Evolutionary conservation across 371 early-diverging fungal genomes (phyloP).

Genomic region (Mucor sp.): DNA sequence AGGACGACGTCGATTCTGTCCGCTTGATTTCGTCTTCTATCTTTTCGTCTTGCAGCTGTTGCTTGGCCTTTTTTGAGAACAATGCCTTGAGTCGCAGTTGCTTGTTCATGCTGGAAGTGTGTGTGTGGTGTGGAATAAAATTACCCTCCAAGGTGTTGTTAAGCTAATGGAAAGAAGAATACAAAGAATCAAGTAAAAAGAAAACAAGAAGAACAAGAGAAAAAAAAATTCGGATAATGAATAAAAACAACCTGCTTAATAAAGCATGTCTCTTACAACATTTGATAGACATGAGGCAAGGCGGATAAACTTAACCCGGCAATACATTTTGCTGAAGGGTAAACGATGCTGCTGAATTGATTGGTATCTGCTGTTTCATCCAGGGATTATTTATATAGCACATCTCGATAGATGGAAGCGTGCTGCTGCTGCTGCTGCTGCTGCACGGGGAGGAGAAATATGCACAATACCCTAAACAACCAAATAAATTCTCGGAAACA

Average conservation of each 20-base stretch:
- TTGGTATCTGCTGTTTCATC: background rate
- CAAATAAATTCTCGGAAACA: background rate
- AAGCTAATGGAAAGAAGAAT: background rate
- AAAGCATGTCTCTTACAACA: too few species aligned
- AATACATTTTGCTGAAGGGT: background rate
- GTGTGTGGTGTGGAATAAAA: background rate
- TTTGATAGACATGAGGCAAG: background rate
- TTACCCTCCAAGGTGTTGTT: background rate
- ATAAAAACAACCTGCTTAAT: background rate
- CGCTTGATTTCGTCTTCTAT: conserved; percentile 30
- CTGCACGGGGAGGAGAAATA: background rate
- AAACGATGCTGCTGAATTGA: background rate
- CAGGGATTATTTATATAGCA: too few species aligned
- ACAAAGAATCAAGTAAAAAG: background rate
- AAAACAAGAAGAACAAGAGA: background rate
- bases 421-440: too few species aligned
- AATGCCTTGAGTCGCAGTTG: conserved; percentile 17
- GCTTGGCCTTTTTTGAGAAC: conserved; percentile 18
- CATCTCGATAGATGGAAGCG: too few species aligned
- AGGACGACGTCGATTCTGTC: conserved; percentile 44
- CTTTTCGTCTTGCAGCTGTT: conserved; percentile 7
- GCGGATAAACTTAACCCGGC: background rate
- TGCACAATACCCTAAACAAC: background rate
- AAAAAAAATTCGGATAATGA: conserved; percentile 2
- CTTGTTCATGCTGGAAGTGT: conserved; percentile 1